A percentile compares a stretch with the other conserved stretches of the same genome.
phyloP scores from a whole-genome alignment of 805 yeast genomes.

The Komagataella ulmi region DNA sequence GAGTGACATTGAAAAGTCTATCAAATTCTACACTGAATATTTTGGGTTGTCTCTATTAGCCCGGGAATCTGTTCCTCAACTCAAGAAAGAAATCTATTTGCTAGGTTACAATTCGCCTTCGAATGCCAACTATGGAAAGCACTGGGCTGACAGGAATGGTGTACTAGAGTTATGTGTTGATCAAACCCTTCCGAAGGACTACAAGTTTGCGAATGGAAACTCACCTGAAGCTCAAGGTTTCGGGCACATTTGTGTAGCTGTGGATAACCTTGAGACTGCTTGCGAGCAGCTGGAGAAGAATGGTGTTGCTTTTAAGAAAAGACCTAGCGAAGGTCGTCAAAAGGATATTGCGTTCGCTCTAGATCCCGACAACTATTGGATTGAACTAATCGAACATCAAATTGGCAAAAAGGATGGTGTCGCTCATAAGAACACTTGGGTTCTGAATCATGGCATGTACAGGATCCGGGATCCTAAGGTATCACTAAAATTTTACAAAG shows the following conservation, averaged over 20 bases:
- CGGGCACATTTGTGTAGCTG: conserved; percentile 87
- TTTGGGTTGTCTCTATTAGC: conserved; percentile 61
- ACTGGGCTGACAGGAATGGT: conserved; percentile 38
- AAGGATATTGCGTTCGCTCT: conserved; percentile 86
- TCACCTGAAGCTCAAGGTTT: conserved; percentile 78
- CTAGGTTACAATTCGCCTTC: conserved; percentile 39
- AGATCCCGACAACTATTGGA: conserved; percentile 97
- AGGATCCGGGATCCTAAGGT: conserved; percentile 75
- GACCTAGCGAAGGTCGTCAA: conserved; percentile 80
- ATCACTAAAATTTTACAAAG: conserved; percentile 67
- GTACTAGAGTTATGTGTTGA: conserved; percentile 76
- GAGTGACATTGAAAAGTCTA: conserved; percentile 63
- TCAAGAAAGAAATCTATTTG: conserved; percentile 55
- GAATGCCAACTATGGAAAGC: conserved; percentile 22
- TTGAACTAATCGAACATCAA: conserved; percentile 65
- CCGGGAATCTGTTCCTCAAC: conserved; percentile 35
- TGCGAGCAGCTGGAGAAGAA: conserved; percentile 44
- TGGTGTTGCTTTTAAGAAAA: conserved; percentile 73
- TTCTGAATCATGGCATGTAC: conserved; percentile 85
- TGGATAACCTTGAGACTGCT: conserved; percentile 56
- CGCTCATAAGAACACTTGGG: conserved; percentile 26
- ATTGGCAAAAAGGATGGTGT: conserved; percentile 24
- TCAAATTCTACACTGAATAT: conserved; percentile 58
- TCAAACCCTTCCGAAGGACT: conserved; percentile 51
- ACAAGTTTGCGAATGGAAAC: conserved; percentile 67